These are phyloP conservation scores for Candida vartiovaarae DNA, from an alignment of 805 yeast species.

Conservation along the genomic window DNA sequence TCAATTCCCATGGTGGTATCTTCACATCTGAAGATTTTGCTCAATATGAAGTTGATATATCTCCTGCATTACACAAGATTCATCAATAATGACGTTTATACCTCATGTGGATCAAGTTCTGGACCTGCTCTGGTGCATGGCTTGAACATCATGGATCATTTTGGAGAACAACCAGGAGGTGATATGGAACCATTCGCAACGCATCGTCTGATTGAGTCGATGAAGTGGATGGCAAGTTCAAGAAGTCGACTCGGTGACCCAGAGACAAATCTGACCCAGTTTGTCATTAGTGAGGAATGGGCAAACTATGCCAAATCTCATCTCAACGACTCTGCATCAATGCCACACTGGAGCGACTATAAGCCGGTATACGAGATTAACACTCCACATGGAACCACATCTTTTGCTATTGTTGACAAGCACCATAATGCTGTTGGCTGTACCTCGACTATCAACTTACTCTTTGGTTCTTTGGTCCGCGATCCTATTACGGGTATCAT, in stretches of 20 bases:
- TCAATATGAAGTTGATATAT: constrained; percentile 42
- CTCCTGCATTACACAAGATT: constrained; percentile 35
- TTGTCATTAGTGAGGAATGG: constrained; percentile 45
- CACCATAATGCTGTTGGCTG: constrained; percentile 73
- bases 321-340: constrained; percentile 52
- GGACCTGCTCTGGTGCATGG: constrained; percentile 83
- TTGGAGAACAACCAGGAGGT: constrained; percentile 32
- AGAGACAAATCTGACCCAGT: constrained; percentile 29
- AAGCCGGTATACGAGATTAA: constrained; percentile 70
- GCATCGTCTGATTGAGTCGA: constrained; percentile 71
- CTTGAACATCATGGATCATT: constrained; percentile 50
- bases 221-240: constrained; percentile 92
- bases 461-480: constrained; percentile 77
- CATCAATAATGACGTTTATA: constrained; percentile 38
- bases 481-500: constrained; percentile 80
- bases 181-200: constrained; percentile 44
- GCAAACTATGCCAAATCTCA: constrained; percentile 38
- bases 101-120: constrained; percentile 68
- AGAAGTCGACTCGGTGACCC: constrained; percentile 83
- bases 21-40: constrained; percentile 59
- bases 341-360: constrained; percentile 61
- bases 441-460: constrained; percentile 82
- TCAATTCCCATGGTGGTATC: constrained; percentile 58
- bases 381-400: constrained; percentile 90
- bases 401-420: constrained; percentile 71